Evolutionary conservation across 768 basidiomycete genomes (phyloP).

Genomic region (Tricholoma bakamatsutake): DNA sequence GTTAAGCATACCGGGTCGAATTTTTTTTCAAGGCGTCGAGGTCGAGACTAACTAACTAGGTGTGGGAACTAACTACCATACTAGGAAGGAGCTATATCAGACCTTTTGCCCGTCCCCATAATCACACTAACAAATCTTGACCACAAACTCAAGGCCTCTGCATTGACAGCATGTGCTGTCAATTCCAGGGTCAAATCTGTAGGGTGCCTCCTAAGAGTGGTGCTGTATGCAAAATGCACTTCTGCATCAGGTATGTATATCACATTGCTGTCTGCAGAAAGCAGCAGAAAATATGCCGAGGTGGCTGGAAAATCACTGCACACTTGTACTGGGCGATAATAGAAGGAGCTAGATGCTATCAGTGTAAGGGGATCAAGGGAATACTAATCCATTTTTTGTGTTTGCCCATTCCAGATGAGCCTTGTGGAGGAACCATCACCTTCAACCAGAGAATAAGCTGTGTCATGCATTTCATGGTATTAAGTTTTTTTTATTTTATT

Average conservation of each 20-base stretch:
- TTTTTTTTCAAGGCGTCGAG: too few species aligned
- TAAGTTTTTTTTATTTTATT: too few species aligned
- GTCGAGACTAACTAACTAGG: too few species aligned
- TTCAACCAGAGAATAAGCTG: too few species aligned
- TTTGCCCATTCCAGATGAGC: constrained; percentile 35
- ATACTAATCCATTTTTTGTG: constrained; percentile 36
- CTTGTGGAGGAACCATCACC: constrained; percentile 20
- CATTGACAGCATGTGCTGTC: constrained; percentile 40
- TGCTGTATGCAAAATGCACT: constrained; percentile 79
- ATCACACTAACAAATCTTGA: constrained; percentile 34
- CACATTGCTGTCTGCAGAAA: constrained; percentile 40
- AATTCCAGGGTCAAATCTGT: constrained; percentile 40
- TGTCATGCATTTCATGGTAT: too few species aligned
- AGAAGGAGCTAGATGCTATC: constrained; percentile 32
- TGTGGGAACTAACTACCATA: too few species aligned
- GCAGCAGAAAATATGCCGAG: constrained; percentile 69
- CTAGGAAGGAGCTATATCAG: too few species aligned
- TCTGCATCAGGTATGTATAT: constrained; percentile 58
- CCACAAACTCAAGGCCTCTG: constrained; percentile 48
- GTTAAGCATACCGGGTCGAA: too few species aligned
- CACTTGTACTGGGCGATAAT: constrained; percentile 13
- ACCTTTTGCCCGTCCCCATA: constrained; percentile 31
- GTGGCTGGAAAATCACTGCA: constrained; percentile 65
- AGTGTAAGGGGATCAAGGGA: constrained; percentile 27
- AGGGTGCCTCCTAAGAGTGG: constrained; percentile 66